Evolutionary conservation across 306 rosid genomes (phyloP), one percentile per base, ranked within the genome.

Genomic region (Gynostemma pentaphyllum): DNA sequence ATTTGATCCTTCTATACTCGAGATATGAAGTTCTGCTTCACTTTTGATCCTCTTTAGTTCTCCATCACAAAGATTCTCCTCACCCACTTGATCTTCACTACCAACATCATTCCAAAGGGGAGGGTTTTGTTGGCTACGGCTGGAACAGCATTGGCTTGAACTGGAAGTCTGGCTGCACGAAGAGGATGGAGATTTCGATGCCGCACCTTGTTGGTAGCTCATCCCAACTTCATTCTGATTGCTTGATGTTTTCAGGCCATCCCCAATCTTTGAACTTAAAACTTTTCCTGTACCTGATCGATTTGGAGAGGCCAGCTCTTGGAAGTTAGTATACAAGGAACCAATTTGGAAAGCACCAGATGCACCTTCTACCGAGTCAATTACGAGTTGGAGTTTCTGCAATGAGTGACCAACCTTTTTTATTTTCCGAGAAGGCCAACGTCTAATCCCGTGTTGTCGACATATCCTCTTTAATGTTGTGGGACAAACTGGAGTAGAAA

Each of bases 351-450:
- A 89, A 73, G 94, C 82, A 50, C 94, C 81, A 6, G 97, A 88
- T 37, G 85, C 84, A 30, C 99, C 94, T 62, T 88, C 85, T 41
- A 88, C 99, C 0, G 97, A 94, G 81, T 94, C 94, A 0, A 94
- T 94, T 45, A 86, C 97, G 28, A 74, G 94, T 66, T 83, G 94
- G 70, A 94, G 97, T 74, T 94, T 88, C 82, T 76, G 87, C 29
- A 94, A 76, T 36, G 99, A 94, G 79, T 88, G 97, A 46, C 99
- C 99, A 7, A 94, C 99, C 85, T 94, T 94, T 74, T 88, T 94
- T 11, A 94, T 82, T 78, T 88, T 88, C 22, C 99, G 83, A 28
- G 99, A 94, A 68, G 99, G 99, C 99, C 99, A 94, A 8, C 97
- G 90, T 59, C 84, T 84, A 56, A 94, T 86, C 66, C 99, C 99